phyloP scores from a whole-genome alignment of 352 stramenopile genomes.

The Blastocystis sp. region DNA sequence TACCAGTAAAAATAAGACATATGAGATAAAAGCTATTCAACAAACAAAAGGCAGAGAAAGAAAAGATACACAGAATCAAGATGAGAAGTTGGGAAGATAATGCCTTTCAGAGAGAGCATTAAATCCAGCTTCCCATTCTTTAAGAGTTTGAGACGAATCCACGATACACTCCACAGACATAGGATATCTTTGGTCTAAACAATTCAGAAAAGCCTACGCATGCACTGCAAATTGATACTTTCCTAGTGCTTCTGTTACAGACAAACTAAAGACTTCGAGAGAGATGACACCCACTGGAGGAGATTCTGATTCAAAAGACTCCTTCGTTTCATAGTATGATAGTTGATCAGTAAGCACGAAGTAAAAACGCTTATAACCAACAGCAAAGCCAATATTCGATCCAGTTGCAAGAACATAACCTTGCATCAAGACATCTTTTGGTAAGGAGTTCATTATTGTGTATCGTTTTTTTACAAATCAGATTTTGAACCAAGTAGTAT shows the following conservation, averaged over 20 bases:
- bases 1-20: background rate
- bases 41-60: background rate
- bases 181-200: background rate
- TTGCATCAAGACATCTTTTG: slow-evolving; percentile 4
- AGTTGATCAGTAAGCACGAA: slow-evolving; percentile 26
- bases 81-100: background rate
- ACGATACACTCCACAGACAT: background rate
- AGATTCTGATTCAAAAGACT: background rate
- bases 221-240: background rate
- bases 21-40: background rate
- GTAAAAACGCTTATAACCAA: slow-evolving; percentile 34
- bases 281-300: background rate
- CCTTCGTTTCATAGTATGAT: slow-evolving; percentile 45
- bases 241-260: background rate
- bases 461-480: background rate
- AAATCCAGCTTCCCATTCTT: background rate
- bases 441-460: background rate
- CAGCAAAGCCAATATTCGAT: background rate
- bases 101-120: background rate
- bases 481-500: background rate
- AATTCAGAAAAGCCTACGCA: background rate
- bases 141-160: background rate
- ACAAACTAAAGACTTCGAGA: slow-evolving; percentile 5
- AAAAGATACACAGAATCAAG: background rate
- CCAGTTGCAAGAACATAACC: slow-evolving; percentile 27